A percentile compares a stretch with the other conserved stretches of the same genome.
phyloP scores from a whole-genome alignment of 441 rosid species.

The Syzygium syzygioides region DNA sequence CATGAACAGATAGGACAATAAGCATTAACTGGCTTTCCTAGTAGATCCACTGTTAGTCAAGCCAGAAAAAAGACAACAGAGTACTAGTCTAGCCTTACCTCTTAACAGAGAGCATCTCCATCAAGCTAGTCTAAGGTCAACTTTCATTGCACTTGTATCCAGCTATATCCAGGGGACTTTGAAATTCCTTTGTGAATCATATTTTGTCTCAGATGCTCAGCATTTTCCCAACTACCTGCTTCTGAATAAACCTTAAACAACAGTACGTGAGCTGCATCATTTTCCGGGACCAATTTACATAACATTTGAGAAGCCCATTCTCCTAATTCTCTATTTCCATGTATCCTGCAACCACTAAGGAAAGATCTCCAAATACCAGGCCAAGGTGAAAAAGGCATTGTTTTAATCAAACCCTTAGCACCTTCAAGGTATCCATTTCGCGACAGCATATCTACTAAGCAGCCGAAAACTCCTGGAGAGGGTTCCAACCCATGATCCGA shows the following conservation, averaged over 20 bases:
- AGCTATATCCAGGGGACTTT: constrained; percentile 27
- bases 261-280: constrained; percentile 22
- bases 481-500: constrained; percentile 24
- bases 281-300: constrained; percentile 22
- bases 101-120: background rate
- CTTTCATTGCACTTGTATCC: constrained; percentile 11
- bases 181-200: constrained; percentile 10
- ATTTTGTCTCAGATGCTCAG: constrained; percentile 10
- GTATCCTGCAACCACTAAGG: constrained; percentile 32
- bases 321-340: constrained; percentile 27
- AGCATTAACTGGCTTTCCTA: background rate
- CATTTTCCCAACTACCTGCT: constrained; percentile 32
- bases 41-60: background rate
- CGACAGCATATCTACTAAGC: constrained; percentile 34
- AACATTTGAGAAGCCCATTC: constrained; percentile 30
- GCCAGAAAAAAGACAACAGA: background rate
- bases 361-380: constrained; percentile 31
- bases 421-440: constrained; percentile 24
- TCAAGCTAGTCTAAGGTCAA: background rate
- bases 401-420: constrained; percentile 25
- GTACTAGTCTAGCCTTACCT: background rate
- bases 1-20: background rate
- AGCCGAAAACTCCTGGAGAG: constrained; percentile 28
- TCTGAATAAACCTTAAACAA: constrained; percentile 26
- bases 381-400: constrained; percentile 30